Base-by-base conservation (phyloP, 1,139 yeast genomes). In the Wickerhamiella pararugosa region DNA sequence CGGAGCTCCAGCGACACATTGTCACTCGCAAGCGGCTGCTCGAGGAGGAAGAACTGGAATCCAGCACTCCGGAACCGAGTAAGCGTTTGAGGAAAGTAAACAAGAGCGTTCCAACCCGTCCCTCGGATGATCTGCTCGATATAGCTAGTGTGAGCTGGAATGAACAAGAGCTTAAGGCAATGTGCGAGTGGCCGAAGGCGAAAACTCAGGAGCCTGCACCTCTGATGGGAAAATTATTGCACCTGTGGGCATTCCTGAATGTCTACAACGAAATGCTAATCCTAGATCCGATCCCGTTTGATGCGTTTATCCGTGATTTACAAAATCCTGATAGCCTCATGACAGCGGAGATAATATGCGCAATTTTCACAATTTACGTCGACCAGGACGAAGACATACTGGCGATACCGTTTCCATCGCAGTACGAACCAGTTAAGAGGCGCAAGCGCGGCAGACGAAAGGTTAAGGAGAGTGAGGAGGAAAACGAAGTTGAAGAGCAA, bases 241-340 rank as follows among this genome's bases (percentile, higher is more conserved):
- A 80, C 55, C 61, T 71, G 4, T 83, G 94, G 94, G 65, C 74
- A 5, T 83, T 83, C 51, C 60, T 82, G 38, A 82, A 82, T 54
- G 71, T 81, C 42, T 83, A 77, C 55, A 75, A 75, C 51, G 69
- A 69, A 29, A 76, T 82, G 1, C 62, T 81, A 40, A 59, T 70
- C 10, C 63, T 83, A 21, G 87, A 79, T 54, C 73, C 81, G 0
- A 79, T 82, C 51, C 78, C 92, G 0, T 80, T 79, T 62, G 94
- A 83, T 59, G 47, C 34, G 1, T 80, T 76, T 53, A 57, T 79
- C 5, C 74, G 73, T 45, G 76, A 80, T 2, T 64, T 83, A 62
- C 68, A 69, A 8, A 73, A 49, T 43, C 68, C 63, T 25, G 56
- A 62, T 8, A 67, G 69, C 7, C 71, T 67, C 27, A 58, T 81